These are phyloP conservation scores for Podospora appendiculata DNA, from an alignment of 495 filamentous ascomycete genomes.

Conservation along the genomic window DNA sequence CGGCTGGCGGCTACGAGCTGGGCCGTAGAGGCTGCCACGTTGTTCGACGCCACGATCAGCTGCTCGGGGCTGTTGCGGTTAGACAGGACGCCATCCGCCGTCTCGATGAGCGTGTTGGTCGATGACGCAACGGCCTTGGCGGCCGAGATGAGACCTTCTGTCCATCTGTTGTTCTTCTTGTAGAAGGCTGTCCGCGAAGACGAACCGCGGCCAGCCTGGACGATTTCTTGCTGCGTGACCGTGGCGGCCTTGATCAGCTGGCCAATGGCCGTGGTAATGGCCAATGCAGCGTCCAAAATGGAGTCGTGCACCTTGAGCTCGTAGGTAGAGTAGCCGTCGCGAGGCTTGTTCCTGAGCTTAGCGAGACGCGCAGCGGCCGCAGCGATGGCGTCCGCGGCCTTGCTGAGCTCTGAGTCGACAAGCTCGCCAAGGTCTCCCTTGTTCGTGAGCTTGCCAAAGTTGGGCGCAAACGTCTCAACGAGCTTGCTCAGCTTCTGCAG, in stretches of 20 bases:
- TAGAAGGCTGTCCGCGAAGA: constrained; percentile 93
- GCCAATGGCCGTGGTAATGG: constrained; percentile 92
- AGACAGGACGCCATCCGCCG: constrained; percentile 89
- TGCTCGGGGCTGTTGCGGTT: constrained; percentile 90
- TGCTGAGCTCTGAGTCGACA: constrained; percentile 83
- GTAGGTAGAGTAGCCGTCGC: constrained; percentile 89
- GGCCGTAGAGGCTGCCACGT: constrained; percentile 90
- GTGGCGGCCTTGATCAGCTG: constrained; percentile 96
- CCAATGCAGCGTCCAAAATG: constrained; percentile 88
- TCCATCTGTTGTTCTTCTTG: constrained; percentile 98
- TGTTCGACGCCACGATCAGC: constrained; percentile 94
- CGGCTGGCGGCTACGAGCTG: constrained; percentile 92
- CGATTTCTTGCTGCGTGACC: constrained; percentile 90
- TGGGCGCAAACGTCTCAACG: constrained; percentile 82
- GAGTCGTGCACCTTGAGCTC: constrained; percentile 91
- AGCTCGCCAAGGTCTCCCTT: constrained; percentile 72
- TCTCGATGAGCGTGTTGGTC: constrained; percentile 95
- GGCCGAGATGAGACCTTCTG: constrained; percentile 91
- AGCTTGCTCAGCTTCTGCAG: constrained; percentile 87
- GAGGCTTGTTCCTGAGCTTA: constrained; percentile 87
- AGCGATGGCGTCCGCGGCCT: constrained; percentile 92
- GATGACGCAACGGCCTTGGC: constrained; percentile 90
- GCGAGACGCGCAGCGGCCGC: constrained; percentile 82
- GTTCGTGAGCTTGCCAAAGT: constrained; percentile 65
- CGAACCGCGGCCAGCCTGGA: constrained; percentile 84